phyloP scores from a whole-genome alignment of 805 yeast genomes.

The Candida tibetensis region DNA sequence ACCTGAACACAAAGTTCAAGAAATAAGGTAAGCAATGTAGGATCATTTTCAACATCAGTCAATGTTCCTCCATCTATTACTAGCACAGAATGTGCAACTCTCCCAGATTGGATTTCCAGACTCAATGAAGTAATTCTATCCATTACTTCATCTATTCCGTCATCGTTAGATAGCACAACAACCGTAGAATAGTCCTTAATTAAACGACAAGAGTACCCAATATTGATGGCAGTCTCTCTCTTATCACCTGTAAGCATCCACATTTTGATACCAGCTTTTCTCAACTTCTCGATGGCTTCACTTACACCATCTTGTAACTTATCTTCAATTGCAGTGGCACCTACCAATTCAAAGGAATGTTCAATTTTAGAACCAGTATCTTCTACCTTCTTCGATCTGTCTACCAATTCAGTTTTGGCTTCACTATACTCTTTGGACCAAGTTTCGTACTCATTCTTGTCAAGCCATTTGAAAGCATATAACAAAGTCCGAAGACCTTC shows the following conservation, averaged over 20 bases:
- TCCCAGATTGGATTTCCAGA: slow-evolving; percentile 66
- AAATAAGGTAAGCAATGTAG: slow-evolving; percentile 68
- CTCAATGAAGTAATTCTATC: slow-evolving; percentile 73
- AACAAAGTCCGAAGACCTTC: slow-evolving; percentile 91
- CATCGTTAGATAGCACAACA: slow-evolving; percentile 56
- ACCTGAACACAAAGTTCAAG: slow-evolving; percentile 82
- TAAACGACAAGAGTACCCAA: slow-evolving; percentile 90
- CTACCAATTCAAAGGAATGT: slow-evolving; percentile 62
- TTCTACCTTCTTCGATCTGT: slow-evolving; percentile 67
- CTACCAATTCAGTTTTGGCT: slow-evolving; percentile 73
- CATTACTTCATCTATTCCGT: slow-evolving; percentile 52
- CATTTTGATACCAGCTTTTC: slow-evolving; percentile 89
- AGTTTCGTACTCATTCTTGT: slow-evolving; percentile 50
- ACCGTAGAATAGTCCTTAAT: slow-evolving; percentile 92
- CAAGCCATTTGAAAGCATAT: slow-evolving; percentile 76
- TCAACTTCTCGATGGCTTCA: slow-evolving; percentile 84
- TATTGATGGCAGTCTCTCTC: slow-evolving; percentile 95
- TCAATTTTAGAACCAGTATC: slow-evolving; percentile 73
- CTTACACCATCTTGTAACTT: slow-evolving; percentile 96
- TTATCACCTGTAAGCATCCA: slow-evolving; percentile 99
- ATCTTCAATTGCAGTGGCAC: slow-evolving; percentile 97
- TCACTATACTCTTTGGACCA: slow-evolving; percentile 70
- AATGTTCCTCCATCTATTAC: slow-evolving; percentile 95
- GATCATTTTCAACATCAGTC: slow-evolving; percentile 66
- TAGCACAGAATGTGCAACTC: slow-evolving; percentile 89